phyloP scores from a whole-genome alignment of 768 basidiomycete genomes.

The Brasilioporus rufonigricans region DNA sequence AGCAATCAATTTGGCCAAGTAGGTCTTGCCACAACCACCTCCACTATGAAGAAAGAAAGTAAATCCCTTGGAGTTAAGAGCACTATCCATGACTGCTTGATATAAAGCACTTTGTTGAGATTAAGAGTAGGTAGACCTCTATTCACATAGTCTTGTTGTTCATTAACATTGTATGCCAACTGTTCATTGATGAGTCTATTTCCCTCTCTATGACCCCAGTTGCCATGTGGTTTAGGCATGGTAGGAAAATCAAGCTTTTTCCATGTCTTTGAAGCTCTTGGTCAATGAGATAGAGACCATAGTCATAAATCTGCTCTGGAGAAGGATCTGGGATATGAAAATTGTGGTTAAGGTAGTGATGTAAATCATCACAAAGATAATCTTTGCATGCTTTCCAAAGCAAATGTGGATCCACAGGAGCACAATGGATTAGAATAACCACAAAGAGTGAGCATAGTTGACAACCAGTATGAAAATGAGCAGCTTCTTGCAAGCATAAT shows the following conservation, averaged over 20 bases:
- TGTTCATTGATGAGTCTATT: conserved; percentile 21
- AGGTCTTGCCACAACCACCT: too few species aligned
- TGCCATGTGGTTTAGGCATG: not conserved
- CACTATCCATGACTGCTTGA: too few species aligned
- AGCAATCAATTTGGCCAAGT: too few species aligned
- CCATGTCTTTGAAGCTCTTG: not conserved
- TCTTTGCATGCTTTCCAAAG: not conserved
- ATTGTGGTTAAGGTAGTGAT: not conserved
- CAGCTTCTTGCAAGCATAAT: conserved; percentile 38
- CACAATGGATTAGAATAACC: not conserved
- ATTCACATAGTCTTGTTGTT: not conserved
- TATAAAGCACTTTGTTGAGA: too few species aligned
- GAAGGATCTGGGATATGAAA: not conserved
- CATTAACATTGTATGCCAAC: too few species aligned
- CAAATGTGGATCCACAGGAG: conserved; percentile 27
- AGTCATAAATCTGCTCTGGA: too few species aligned
- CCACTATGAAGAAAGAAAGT: too few species aligned
- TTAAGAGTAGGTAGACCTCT: too few species aligned
- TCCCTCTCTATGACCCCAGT: conserved; percentile 10
- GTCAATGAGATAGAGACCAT: not conserved
- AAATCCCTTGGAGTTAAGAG: too few species aligned
- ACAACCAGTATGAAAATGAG: not conserved
- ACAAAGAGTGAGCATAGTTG: not conserved
- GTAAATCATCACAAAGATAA: conserved; percentile 9
- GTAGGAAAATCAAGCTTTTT: not conserved